Conservation (phyloP, 495 filamentous ascomycete genomes). For the Talaromyces borbonicus region DNA sequence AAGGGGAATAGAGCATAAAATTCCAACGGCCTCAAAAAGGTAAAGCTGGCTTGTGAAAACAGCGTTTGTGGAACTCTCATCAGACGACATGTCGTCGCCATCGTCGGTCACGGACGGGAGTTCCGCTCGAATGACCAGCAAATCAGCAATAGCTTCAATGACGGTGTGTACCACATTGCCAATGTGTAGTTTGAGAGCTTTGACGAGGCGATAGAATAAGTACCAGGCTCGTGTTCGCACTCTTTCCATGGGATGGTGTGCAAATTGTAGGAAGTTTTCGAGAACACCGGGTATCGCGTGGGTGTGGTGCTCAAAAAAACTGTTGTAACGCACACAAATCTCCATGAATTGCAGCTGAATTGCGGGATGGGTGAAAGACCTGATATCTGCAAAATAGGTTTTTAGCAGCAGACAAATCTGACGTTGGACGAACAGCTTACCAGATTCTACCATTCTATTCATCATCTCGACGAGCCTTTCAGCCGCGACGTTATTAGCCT, state of each 20-base stretch:
- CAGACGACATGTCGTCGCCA: conserved; percentile 88
- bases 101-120: conserved; percentile 59
- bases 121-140: conserved; percentile 85
- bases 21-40: conserved; percentile 89
- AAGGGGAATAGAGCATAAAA: conserved; percentile 66
- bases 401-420: not conserved
- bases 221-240: conserved; percentile 93
- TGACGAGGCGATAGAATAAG: conserved; percentile 87
- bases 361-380: conserved; percentile 77
- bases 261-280: conserved; percentile 84
- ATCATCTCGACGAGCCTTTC: conserved; percentile 82
- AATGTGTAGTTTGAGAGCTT: conserved; percentile 69
- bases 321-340: conserved; percentile 83
- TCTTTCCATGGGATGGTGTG: conserved; percentile 75
- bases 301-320: conserved; percentile 81
- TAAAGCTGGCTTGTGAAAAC: conserved; percentile 85
- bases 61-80: conserved; percentile 76
- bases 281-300: conserved; percentile 71
- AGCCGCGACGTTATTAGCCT: conserved; percentile 62
- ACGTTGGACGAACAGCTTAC: conserved; percentile 34
- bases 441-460: conserved; percentile 84
- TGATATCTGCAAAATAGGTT: conserved; percentile 53
- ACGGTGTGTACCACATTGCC: conserved; percentile 83
- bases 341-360: conserved; percentile 97
- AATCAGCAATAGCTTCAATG: conserved; percentile 78